Percentiles rank a stretch among this genome's conserved stretches.
Evolutionary conservation across 2,329 filamentous ascomycete genomes (phyloP).

Genomic region (Alternaria burnsii): DNA sequence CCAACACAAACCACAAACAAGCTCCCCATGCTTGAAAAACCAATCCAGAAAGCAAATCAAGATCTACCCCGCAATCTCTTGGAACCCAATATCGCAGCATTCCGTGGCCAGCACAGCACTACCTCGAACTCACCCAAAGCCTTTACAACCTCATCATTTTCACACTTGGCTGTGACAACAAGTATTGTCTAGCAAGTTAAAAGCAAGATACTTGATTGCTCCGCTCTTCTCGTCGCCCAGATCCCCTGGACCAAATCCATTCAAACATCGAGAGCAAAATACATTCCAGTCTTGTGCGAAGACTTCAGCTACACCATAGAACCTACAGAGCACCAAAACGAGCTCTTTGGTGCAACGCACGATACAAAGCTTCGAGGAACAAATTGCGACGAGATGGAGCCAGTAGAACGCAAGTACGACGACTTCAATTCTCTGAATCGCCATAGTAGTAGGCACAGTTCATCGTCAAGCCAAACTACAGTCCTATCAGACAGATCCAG

Average conservation of each 20-base stretch:
- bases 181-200: neutral
- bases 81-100: neutral
- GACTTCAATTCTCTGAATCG: neutral
- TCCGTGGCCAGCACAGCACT: neutral
- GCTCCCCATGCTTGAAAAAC: neutral
- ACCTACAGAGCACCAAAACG: neutral
- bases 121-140: neutral
- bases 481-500: neutral
- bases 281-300: neutral
- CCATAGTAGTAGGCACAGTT: neutral
- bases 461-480: neutral
- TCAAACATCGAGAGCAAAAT: neutral
- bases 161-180: neutral
- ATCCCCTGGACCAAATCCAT: neutral
- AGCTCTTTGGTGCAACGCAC: neutral
- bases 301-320: neutral
- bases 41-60: neutral
- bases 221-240: neutral
- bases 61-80: neutral
- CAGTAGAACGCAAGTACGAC: neutral
- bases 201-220: neutral
- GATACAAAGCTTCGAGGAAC: neutral
- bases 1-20: neutral
- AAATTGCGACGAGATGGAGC: rapidly evolving
- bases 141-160: neutral